Evolutionary conservation across 495 filamentous ascomycete genomes (phyloP).

Genomic region (Penicillium psychrofluorescens): DNA sequence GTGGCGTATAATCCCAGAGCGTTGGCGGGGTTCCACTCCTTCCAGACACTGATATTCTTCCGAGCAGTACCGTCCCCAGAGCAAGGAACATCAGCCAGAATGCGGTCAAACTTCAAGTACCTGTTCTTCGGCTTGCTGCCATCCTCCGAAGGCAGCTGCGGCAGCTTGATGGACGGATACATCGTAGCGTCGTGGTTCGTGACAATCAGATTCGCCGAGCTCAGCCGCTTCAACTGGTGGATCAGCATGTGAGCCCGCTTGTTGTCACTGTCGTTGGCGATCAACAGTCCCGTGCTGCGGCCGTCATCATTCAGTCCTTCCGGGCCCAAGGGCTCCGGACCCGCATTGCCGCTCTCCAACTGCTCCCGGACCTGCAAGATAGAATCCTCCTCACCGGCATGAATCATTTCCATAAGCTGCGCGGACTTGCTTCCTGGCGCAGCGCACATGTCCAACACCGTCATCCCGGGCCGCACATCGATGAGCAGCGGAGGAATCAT

Average conservation of each 20-base stretch:
- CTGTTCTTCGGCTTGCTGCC: constrained; percentile 48
- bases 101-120: constrained; percentile 94
- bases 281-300: constrained; percentile 78
- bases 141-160: constrained; percentile 36
- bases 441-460: constrained; percentile 89
- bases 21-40: constrained; percentile 81
- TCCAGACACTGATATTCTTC: constrained; percentile 91
- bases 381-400: constrained; percentile 79
- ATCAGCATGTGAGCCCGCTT: constrained; percentile 93
- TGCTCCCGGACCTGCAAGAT: constrained; percentile 54
- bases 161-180: constrained; percentile 82
- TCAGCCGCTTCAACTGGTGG: constrained; percentile 93
- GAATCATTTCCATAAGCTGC: constrained; percentile 90
- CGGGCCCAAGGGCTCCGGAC: constrained; percentile 35
- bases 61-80: constrained; percentile 88
- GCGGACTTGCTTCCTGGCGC: constrained; percentile 95
- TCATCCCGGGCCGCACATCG: constrained; percentile 84
- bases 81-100: constrained; percentile 93
- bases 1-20: constrained; percentile 77
- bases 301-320: constrained; percentile 68
- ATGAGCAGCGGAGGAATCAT: constrained; percentile 97
- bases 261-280: constrained; percentile 94
- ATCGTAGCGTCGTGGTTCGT: constrained; percentile 97
- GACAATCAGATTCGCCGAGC: constrained; percentile 93
- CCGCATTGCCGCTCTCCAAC: constrained; percentile 40